Evolutionary conservation across 1,284 basidiomycete species (phyloP), one percentile per base, ranked within the genome.

Genomic region (Rhodotorula sp.): DNA sequence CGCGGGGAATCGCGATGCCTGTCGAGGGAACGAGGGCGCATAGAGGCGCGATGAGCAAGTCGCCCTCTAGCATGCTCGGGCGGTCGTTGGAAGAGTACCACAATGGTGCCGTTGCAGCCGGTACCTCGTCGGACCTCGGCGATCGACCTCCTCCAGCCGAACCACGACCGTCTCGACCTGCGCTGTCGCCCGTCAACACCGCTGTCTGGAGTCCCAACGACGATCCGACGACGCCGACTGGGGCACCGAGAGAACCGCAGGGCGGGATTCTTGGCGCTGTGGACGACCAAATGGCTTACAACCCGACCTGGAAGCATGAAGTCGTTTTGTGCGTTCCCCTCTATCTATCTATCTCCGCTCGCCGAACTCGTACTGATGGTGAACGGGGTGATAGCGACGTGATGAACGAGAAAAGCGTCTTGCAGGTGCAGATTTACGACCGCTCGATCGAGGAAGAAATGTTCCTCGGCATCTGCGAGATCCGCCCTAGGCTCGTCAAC

Each of bases 281-380:
- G 30, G 68, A 70, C 39, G 64, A 54, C 22, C 52, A 60, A 17
- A 66, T 70, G 68, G 79, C 90, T 53, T 87, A 91, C 79, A 97
- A 94, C 82, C 95, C 96, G 19, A 89, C 95, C 24, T 99, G 96
- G 96, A 98, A 99, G 83, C 94, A 98, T 81, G 90, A 98, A 81
- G 95, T 98, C 58, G 90, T 91, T 51, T 97, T 97, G 93, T 94
- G 81, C 83, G 92, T 86, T 48, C 48, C 2, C 49, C 36, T 63
- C 44, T 51, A 76, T 32, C 5, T 46, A 30, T 59, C 34, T 19
- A 11, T 22, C 2, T 29, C 29, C 17, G 47, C 19, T 13, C 8
- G 17, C n/a, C 4, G n/a, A 15, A 32, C 22, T 11, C 57, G 3
- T 20, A 32, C 63, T 68, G 52, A 72, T 49, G 15, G 32, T 55